Evolutionary conservation across 2,329 filamentous ascomycete species (phyloP).

Genomic region (Chrysoporthe cubensis): DNA sequence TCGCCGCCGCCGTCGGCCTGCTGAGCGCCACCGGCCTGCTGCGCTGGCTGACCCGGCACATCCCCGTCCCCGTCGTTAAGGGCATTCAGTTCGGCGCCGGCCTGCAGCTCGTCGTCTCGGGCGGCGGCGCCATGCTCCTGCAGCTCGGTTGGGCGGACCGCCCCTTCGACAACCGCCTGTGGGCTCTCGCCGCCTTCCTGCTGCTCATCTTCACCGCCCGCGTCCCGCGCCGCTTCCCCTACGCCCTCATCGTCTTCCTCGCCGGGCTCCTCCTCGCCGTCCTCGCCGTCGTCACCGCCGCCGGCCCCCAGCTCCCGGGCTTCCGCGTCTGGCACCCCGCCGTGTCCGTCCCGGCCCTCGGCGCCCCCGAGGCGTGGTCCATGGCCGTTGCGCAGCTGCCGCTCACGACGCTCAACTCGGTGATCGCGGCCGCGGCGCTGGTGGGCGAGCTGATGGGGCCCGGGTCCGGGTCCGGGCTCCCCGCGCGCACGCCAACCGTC

Average conservation of each 20-base stretch:
- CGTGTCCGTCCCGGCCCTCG: conserved; percentile 47
- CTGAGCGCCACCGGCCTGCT: conserved; percentile 82
- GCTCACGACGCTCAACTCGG: conserved; percentile 88
- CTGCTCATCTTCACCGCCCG: conserved; percentile 70
- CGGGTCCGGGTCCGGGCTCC: conserved; percentile 43
- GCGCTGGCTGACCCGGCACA: conserved; percentile 69
- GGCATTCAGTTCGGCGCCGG: conserved; percentile 95
- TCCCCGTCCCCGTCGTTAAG: conserved; percentile 87
- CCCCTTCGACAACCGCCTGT: conserved; percentile 76
- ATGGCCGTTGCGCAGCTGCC: conserved; percentile 86
- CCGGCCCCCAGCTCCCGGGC: conserved; percentile 46
- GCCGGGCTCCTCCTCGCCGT: conserved; percentile 69
- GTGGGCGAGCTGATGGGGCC: conserved; percentile 74
- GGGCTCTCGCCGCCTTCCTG: conserved; percentile 75
- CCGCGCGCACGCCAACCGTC: conserved; percentile 63
- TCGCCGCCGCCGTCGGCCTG: conserved; percentile 72
- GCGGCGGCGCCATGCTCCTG: conserved; percentile 69
- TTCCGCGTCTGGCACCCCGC: conserved; percentile 65
- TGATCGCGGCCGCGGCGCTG: conserved; percentile 84
- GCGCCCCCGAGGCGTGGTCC: conserved; percentile 45
- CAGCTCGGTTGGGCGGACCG: conserved; percentile 71
- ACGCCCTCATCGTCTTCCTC: conserved; percentile 73
- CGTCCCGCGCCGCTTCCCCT: conserved; percentile 68
- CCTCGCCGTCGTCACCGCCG: conserved; percentile 38
- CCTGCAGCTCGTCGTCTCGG: conserved; percentile 78